phyloP scores from a whole-genome alignment of 2,329 filamentous ascomycete species.

The Epicoccum sorghinum region DNA sequence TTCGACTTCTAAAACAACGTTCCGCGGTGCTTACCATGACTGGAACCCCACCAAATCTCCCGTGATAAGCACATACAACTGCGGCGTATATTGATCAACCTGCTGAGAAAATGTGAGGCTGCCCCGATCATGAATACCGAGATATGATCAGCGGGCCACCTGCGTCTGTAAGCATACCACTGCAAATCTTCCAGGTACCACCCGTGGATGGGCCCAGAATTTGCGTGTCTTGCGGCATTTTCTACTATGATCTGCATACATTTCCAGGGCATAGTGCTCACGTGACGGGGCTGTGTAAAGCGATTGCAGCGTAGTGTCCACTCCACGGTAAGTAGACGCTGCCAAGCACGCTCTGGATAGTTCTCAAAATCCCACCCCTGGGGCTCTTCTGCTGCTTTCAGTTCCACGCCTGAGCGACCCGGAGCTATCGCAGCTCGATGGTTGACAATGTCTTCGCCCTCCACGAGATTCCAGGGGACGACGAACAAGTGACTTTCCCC shows the following conservation, averaged over 20 bases:
- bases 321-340: slow-evolving; percentile 14
- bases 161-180: neutral
- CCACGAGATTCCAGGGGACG: slow-evolving; percentile 21
- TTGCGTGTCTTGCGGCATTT: slow-evolving; percentile 18
- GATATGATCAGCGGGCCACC: slow-evolving; percentile 6
- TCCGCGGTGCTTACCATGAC: neutral
- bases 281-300: slow-evolving; percentile 22
- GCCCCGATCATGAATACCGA: neutral
- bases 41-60: neutral
- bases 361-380: slow-evolving; percentile 24
- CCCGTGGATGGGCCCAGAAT: slow-evolving; percentile 10
- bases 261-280: slow-evolving; percentile 16
- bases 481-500: slow-evolving; percentile 21
- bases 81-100: neutral
- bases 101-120: neutral
- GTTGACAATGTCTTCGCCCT: slow-evolving; percentile 29
- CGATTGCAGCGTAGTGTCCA: slow-evolving; percentile 15
- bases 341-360: slow-evolving; percentile 17
- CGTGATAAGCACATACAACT: neutral
- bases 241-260: slow-evolving; percentile 15
- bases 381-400: slow-evolving; percentile 6
- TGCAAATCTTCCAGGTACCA: slow-evolving; percentile 5
- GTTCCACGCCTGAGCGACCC: slow-evolving; percentile 7
- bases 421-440: slow-evolving; percentile 24
- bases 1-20: neutral